phyloP scores from a whole-genome alignment of 2,329 filamentous ascomycete species.

The Dactylella cylindrospora region DNA sequence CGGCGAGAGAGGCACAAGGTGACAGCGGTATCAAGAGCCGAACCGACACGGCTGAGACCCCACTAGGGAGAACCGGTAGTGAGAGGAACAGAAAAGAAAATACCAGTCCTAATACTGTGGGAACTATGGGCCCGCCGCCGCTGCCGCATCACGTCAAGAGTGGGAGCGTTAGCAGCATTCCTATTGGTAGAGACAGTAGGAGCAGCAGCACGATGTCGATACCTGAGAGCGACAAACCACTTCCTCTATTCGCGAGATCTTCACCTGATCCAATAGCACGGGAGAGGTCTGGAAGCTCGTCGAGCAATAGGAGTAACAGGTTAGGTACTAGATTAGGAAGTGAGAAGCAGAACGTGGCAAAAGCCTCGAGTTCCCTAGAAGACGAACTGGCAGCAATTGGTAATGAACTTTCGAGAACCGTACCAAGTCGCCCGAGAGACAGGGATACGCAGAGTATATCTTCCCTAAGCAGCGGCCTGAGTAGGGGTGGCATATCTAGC shows the following conservation, averaged over 20 bases:
- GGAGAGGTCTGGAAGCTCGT: background rate
- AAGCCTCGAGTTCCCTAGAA: conserved; percentile 23
- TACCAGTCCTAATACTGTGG: background rate
- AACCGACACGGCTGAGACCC: conserved; percentile 7
- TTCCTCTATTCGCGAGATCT: background rate
- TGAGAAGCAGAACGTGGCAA: conserved; percentile 19
- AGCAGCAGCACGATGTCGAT: too few species aligned
- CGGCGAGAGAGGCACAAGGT: conserved; percentile 57
- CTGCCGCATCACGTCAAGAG: conserved; percentile 31
- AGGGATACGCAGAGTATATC: conserved; percentile 1
- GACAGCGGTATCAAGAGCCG: conserved; percentile 55
- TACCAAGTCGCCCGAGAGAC: background rate
- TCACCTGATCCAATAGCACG: too few species aligned
- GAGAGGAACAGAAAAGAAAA: conserved; percentile 37
- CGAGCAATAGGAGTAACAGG: background rate
- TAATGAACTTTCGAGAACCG: conserved; percentile 12
- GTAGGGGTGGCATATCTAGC: background rate
- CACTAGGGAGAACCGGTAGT: conserved; percentile 18
- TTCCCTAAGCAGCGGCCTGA: background rate
- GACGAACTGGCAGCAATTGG: conserved; percentile 34
- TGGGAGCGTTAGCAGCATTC: conserved; percentile 13
- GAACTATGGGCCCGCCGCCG: conserved; percentile 33
- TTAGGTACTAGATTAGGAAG: conserved; percentile 5
- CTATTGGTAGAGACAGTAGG: conserved; percentile 7
- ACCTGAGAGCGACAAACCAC: background rate